phyloP scores from a whole-genome alignment of 306 rosid genomes.

The Glycyrrhiza uralensis region DNA sequence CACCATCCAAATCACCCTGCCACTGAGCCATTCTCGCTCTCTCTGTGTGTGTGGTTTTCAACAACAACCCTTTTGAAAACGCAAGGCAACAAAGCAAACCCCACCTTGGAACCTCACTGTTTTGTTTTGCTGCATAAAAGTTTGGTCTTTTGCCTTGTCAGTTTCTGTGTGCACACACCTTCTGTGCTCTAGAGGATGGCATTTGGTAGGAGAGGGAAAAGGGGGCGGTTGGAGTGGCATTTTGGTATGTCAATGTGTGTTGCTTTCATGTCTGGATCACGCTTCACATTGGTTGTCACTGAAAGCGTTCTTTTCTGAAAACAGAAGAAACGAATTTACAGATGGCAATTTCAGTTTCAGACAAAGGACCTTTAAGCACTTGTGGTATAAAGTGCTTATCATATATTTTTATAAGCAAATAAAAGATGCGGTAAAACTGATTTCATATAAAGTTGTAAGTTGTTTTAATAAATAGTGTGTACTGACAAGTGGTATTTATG shows the following conservation, averaged over 20 bases:
- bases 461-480: no score
- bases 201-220: not conserved
- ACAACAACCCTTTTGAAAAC: conserved; percentile 26
- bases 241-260: conserved; percentile 3
- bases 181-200: not conserved
- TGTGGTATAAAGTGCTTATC: not conserved
- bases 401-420: no score
- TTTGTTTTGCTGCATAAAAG: conserved; percentile 18
- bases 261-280: not conserved
- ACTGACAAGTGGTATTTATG: no score
- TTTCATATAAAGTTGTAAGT: no score
- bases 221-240: conserved; percentile 11
- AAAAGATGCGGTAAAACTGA: no score
- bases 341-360: conserved; percentile 9
- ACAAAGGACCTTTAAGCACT: not conserved
- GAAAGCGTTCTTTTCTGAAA: conserved; percentile 20
- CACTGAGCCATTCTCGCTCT: conserved; percentile 52
- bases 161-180: not conserved
- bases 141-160: conserved; percentile 1
- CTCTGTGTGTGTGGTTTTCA: not conserved
- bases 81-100: not conserved
- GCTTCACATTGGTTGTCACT: not conserved
- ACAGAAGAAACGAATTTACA: not conserved
- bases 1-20: conserved; percentile 58
- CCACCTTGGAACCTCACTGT: not conserved